These are phyloP conservation scores for Tricholoma sp. DNA, from an alignment of 768 basidiomycete genomes.

Conservation along the genomic window DNA sequence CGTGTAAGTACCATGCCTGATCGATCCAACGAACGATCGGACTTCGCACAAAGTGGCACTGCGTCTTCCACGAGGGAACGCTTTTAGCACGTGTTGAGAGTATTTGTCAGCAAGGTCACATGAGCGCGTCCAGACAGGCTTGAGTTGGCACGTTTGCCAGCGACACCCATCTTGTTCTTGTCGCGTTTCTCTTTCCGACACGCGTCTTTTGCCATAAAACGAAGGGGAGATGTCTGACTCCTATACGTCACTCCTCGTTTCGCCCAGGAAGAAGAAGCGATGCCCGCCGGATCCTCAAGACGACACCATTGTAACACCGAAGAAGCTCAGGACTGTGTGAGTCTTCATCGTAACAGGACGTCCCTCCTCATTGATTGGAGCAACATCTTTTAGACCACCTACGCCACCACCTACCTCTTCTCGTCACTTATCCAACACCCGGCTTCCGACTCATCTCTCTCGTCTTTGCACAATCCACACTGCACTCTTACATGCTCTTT, in stretches of 20 bases:
- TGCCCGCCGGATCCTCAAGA: conserved; percentile 48
- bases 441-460: conserved; percentile 52
- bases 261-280: conserved; percentile 64
- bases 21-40: no score
- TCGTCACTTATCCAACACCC: conserved; percentile 24
- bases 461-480: conserved; percentile 63
- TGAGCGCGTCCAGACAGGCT: no score
- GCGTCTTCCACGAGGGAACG: no score
- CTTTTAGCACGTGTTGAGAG: no score
- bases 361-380: background rate
- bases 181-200: no score
- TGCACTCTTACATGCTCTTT: conserved; percentile 75
- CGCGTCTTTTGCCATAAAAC: no score
- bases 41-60: no score
- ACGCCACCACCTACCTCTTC: conserved; percentile 51
- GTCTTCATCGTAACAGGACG: conserved; percentile 15
- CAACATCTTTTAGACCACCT: conserved; percentile 39
- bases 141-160: no score
- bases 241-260: conserved; percentile 57
- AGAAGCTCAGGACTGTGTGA: conserved; percentile 57
- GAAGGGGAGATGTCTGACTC: conserved; percentile 68
- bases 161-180: conserved; percentile 18
- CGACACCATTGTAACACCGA: conserved; percentile 56
- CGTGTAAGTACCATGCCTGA: no score
- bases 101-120: conserved; percentile 6